These are phyloP conservation scores for Saccharomycopsis javanensis DNA, from an alignment of 805 yeast genomes.

Conservation along the genomic window DNA sequence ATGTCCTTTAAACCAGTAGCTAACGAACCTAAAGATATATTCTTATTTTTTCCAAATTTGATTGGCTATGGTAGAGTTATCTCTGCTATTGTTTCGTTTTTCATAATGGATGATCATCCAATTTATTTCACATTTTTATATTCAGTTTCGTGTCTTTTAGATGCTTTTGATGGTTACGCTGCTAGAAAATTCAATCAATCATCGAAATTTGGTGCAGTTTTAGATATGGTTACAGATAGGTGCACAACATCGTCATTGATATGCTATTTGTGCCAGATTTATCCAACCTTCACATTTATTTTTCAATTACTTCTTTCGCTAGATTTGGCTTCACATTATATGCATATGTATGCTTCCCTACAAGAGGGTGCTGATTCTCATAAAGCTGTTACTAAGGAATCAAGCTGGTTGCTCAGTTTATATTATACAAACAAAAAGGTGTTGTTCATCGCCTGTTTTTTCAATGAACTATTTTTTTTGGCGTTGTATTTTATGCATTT, in stretches of 20 bases:
- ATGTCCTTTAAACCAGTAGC: background rate
- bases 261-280: constrained; percentile 54
- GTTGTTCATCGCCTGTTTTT: constrained; percentile 80
- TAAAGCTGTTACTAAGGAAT: constrained; percentile 65
- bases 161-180: constrained; percentile 93
- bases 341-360: constrained; percentile 96
- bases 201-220: constrained; percentile 87
- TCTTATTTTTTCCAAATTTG: constrained; percentile 78
- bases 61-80: constrained; percentile 84
- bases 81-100: constrained; percentile 71
- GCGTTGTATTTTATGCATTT: constrained; percentile 76
- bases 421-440: constrained; percentile 83
- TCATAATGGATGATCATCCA: constrained; percentile 80
- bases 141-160: constrained; percentile 81
- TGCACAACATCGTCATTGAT: constrained; percentile 93
- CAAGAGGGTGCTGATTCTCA: constrained; percentile 73
- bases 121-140: constrained; percentile 65
- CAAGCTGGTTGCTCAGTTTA: constrained; percentile 63
- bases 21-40: constrained; percentile 38
- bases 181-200: constrained; percentile 87
- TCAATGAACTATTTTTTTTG: constrained; percentile 87
- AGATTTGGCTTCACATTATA: constrained; percentile 88
- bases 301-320: constrained; percentile 82
- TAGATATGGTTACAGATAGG: constrained; percentile 98
- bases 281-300: constrained; percentile 32